Evolutionary conservation across 2,329 filamentous ascomycete species (phyloP).

Genomic region (Fusarium sp.): DNA sequence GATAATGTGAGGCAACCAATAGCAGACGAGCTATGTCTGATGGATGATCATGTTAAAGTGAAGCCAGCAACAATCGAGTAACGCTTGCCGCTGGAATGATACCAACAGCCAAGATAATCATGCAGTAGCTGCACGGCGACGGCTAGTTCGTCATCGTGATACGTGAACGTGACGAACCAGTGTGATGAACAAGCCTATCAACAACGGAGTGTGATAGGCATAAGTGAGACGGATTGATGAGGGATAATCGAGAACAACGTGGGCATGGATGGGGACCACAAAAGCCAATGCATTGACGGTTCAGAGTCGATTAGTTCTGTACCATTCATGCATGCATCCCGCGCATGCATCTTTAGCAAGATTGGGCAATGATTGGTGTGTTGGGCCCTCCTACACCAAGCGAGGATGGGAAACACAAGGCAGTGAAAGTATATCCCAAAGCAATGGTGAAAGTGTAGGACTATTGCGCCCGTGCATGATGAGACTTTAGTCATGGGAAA

Average conservation of each 20-base stretch:
- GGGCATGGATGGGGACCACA: constrained; percentile 26
- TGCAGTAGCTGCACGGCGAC: not conserved
- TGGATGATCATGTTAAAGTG: constrained; percentile 13
- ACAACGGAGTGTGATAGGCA: constrained; percentile 12
- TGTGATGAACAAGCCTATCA: constrained; percentile 14
- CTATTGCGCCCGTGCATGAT: constrained; percentile 19
- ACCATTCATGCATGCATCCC: constrained; percentile 42
- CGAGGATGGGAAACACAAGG: not conserved
- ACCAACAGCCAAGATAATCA: constrained; percentile 4
- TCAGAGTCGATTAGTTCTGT: constrained; percentile 7
- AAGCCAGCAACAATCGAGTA: not conserved
- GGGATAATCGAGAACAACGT: constrained; percentile 36
- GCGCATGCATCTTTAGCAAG: constrained; percentile 31
- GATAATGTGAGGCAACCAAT: constrained; percentile 25
- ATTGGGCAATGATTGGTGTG: constrained; percentile 18
- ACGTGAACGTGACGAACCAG: constrained; percentile 19
- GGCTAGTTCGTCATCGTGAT: constrained; percentile 6
- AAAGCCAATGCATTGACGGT: constrained; percentile 8
- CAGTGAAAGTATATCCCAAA: not conserved
- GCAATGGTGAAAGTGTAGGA: constrained; percentile 11
- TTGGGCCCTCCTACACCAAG: not conserved
- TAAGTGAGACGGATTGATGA: constrained; percentile 25
- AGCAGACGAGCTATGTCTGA: not conserved
- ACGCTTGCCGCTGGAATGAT: constrained; percentile 12
- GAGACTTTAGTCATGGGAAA: constrained; percentile 40